phyloP scores from a whole-genome alignment of 2,329 filamentous ascomycete species.

The Venturia asperata region DNA sequence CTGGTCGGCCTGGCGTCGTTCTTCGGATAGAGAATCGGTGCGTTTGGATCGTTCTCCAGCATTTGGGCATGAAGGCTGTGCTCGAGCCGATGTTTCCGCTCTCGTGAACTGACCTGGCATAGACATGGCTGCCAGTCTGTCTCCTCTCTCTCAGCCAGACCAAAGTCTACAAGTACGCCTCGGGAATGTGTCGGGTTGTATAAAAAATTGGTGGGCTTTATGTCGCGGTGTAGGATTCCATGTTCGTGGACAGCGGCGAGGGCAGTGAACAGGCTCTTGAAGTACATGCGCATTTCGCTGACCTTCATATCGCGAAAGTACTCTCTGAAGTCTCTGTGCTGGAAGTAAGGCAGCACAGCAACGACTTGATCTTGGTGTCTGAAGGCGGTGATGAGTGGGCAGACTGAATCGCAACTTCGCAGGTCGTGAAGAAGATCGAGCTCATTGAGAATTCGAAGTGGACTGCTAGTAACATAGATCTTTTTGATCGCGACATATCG shows the following conservation, averaged over 20 bases:
- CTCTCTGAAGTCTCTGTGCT: constrained; percentile 86
- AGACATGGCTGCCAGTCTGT: constrained; percentile 71
- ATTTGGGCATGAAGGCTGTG: constrained; percentile 55
- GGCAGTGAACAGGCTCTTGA: constrained; percentile 79
- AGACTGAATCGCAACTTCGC: constrained; percentile 74
- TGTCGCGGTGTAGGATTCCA: constrained; percentile 85
- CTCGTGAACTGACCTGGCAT: constrained; percentile 61
- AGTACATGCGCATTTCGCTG: constrained; percentile 80
- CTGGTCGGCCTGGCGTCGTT: constrained; percentile 74
- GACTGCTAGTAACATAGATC: constrained; percentile 97
- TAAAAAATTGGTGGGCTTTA: constrained; percentile 96
- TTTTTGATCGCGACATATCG: constrained; percentile 97
- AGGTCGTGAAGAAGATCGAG: constrained; percentile 88
- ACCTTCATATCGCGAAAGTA: constrained; percentile 91
- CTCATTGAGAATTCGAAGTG: constrained; percentile 89
- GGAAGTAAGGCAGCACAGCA: constrained; percentile 90
- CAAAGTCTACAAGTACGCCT: constrained; percentile 96
- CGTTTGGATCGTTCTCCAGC: constrained; percentile 26
- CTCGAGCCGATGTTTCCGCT: constrained; percentile 52
- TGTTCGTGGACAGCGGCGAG: constrained; percentile 75
- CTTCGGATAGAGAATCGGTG: constrained; percentile 59
- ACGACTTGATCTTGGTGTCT: constrained; percentile 90
- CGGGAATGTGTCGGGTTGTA: constrained; percentile 75
- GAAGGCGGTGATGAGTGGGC: constrained; percentile 95
- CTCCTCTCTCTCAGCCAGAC: constrained; percentile 72